phyloP scores from a whole-genome alignment of 495 filamentous ascomycete genomes.

The Haplographium delicatum region DNA sequence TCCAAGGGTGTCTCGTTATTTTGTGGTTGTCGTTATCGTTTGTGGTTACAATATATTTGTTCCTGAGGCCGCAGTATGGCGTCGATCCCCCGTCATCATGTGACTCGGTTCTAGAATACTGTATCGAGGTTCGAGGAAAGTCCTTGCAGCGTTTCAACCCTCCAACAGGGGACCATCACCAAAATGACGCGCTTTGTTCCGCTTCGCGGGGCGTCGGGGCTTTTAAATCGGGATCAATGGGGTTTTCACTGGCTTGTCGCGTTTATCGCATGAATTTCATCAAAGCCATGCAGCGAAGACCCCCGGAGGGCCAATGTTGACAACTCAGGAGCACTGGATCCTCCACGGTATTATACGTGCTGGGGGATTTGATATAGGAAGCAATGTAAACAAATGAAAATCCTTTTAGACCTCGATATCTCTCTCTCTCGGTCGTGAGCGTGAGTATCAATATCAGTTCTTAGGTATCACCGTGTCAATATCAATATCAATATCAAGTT shows the following conservation, averaged over 20 bases:
- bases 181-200: slow-evolving; percentile 15
- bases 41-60: too few species aligned
- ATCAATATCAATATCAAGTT: too few species aligned
- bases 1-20: too few species aligned
- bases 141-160: slow-evolving; percentile 1
- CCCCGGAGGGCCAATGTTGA: neutral
- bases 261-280: slow-evolving; percentile 23
- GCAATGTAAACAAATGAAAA: slow-evolving; percentile 8
- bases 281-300: slow-evolving; percentile 7
- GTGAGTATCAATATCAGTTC: too few species aligned
- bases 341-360: neutral
- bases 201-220: neutral
- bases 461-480: too few species aligned
- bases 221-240: too few species aligned
- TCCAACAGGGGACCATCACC: neutral
- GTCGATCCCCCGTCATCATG: too few species aligned
- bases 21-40: too few species aligned
- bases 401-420: slow-evolving; percentile 4
- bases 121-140: neutral
- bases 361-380: neutral
- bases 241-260: neutral
- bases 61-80: too few species aligned
- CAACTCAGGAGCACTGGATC: neutral
- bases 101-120: too few species aligned
- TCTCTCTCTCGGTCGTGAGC: too few species aligned